These are phyloP conservation scores for Blastobotrys chiropterorum DNA, from an alignment of 805 yeast species.

Conservation along the genomic window DNA sequence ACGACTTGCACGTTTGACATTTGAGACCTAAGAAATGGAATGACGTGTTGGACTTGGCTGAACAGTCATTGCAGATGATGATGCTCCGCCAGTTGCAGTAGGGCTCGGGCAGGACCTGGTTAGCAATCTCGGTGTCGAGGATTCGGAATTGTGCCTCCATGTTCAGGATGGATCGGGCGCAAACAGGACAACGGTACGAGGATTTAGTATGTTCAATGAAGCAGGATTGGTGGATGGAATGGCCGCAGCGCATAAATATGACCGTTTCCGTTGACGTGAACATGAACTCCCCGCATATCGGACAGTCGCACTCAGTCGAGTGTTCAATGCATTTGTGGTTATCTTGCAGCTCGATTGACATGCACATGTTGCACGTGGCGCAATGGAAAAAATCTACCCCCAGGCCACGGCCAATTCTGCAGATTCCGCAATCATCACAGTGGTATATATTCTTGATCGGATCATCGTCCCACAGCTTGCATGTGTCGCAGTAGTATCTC, in stretches of 20 bases:
- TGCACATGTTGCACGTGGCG: conserved; percentile 80
- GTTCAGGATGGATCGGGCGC: conserved; percentile 76
- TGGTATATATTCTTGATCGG: conserved; percentile 76
- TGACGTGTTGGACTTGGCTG: conserved; percentile 64
- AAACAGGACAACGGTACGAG: conserved; percentile 85
- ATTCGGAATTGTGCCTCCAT: conserved; percentile 87
- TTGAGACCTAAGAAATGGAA: conserved; percentile 84
- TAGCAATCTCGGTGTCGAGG: conserved; percentile 72
- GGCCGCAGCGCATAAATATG: conserved; percentile 91
- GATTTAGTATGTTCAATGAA: conserved; percentile 76
- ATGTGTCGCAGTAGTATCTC: conserved; percentile 66
- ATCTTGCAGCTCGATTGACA: conserved; percentile 69
- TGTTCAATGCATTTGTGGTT: conserved; percentile 81
- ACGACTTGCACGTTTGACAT: conserved; percentile 81
- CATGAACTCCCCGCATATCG: conserved; percentile 87
- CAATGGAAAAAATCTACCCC: conserved; percentile 91
- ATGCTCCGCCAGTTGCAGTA: conserved; percentile 69
- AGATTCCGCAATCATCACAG: conserved; percentile 88
- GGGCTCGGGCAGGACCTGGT: conserved; percentile 76
- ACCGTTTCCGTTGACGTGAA: conserved; percentile 77
- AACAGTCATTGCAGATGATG: conserved; percentile 72
- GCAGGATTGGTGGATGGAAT: conserved; percentile 83
- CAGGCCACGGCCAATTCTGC: conserved; percentile 82
- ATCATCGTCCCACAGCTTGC: conserved; percentile 84
- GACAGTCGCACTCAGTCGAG: conserved; percentile 86